Evolutionary conservation across 2,329 filamentous ascomycete genomes (phyloP), one percentile per base, ranked within the genome.

Genomic region (Fusarium incarnatum): DNA sequence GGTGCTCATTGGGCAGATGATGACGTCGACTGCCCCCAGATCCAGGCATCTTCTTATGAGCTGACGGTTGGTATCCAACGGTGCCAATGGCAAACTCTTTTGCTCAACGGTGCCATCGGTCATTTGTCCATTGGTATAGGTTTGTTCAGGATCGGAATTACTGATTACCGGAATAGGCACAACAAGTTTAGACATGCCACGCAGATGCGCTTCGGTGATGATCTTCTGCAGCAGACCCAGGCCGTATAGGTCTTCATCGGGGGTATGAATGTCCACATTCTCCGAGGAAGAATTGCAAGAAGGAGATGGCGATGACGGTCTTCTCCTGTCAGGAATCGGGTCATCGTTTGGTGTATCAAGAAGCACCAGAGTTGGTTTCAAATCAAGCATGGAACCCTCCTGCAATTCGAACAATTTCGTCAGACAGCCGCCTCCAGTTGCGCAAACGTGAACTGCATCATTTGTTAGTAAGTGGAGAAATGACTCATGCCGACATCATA

Each of bases 1-100:
- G 49, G 86, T 85, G 66, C 91, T 89, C 41, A 98, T 80, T 2
- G 95, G 95, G 74, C 91, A 94, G 27, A 90, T 88, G 68, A 98
- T 85, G 50, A 97, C 93, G 79, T 98, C 95, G 30, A 92, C 86
- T 13, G 95, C 95, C 37, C 96, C 96, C 6, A 92, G 89, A 76
- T 97, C 94, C 25, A 98, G 82, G 76, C 94, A 97, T 74, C 86
- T 89, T 72, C 90, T 87, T 64, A 94, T 84, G 56, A 87, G 79
- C 44, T 71, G 76, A 53, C 80, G 80, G 60, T 80, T 77, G 30
- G 73, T 70, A 25, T 77, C 74, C 23, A 80, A 71, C 28, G 72
- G 71, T 30, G 63, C 72, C 46, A 75, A 54, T 8, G 76, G 56
- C 18, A 62, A 79, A 25, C 67, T 27, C 11, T 70, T 70, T 20